Conservation (phyloP, 176 grass and related monocot species). For the Oryza nivara region DNA sequence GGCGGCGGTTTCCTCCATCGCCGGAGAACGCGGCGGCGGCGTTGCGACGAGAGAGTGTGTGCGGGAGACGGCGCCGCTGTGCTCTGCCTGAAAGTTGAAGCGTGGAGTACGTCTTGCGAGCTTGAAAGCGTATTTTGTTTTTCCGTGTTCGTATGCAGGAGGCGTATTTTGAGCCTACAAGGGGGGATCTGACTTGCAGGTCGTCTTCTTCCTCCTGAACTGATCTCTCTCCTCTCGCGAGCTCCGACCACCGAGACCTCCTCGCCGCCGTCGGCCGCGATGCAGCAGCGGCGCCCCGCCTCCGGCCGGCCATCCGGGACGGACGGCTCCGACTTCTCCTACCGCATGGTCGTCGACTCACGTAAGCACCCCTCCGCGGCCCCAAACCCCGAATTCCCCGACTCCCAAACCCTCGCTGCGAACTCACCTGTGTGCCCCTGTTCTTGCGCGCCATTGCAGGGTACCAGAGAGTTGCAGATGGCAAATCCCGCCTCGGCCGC, state of each 20-base stretch:
- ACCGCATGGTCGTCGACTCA: constrained; percentile 96
- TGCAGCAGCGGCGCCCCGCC: constrained; percentile 56
- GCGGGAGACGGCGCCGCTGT: background rate
- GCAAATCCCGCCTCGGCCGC: constrained; percentile 68
- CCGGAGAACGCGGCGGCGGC: constrained; percentile 9
- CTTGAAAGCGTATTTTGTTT: background rate
- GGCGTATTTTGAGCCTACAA: background rate
- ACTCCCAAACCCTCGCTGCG: background rate
- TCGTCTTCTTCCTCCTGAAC: background rate
- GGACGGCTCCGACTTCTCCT: constrained; percentile 90
- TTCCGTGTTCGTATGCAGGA: background rate
- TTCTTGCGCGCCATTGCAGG: constrained; percentile 55
- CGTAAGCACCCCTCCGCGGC: constrained; percentile 50
- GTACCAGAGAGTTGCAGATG: constrained; percentile 80
- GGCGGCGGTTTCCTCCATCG: constrained; percentile 47
- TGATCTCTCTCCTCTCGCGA: background rate
- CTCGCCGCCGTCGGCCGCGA: constrained; percentile 5
- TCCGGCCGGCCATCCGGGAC: constrained; percentile 68
- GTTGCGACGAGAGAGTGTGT: background rate
- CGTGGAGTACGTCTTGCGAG: background rate
- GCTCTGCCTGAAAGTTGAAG: background rate
- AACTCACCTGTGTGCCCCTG: background rate
- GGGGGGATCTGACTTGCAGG: background rate
- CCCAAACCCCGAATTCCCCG: background rate
- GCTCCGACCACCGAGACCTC: background rate